These are phyloP conservation scores for Salix brachista DNA, from an alignment of 345 rosid species.

Conservation along the genomic window DNA sequence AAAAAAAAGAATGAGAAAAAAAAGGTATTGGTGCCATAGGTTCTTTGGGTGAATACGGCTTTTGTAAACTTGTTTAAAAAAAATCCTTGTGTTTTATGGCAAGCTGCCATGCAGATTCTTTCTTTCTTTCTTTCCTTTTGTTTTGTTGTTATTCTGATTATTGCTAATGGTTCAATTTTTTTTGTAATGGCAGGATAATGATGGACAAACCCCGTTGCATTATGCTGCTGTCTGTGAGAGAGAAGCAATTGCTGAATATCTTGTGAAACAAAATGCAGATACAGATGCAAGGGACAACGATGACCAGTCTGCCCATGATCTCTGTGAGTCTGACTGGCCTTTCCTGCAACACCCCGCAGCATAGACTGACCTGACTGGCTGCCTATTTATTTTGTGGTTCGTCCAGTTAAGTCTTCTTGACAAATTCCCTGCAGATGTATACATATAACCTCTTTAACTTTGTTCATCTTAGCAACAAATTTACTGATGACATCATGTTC, in stretches of 20 bases:
- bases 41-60: neutral
- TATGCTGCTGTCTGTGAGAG: slow-evolving; percentile 90
- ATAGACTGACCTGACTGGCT: slow-evolving; percentile 16
- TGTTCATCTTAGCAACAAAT: neutral
- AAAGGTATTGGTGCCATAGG: neutral
- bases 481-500: neutral
- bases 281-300: slow-evolving; percentile 56
- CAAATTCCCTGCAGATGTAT: slow-evolving; percentile 35
- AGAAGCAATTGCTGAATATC: slow-evolving; percentile 65
- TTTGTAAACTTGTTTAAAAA: neutral
- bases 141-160: neutral
- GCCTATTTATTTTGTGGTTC: neutral
- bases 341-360: slow-evolving; percentile 36
- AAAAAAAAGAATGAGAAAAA: neutral
- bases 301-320: slow-evolving; percentile 57
- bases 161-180: neutral
- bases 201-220: slow-evolving; percentile 91
- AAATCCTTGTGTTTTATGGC: neutral
- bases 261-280: slow-evolving; percentile 76
- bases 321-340: slow-evolving; percentile 69
- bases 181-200: slow-evolving; percentile 59
- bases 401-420: slow-evolving; percentile 8
- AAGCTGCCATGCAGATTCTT: neutral
- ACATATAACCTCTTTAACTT: slow-evolving; percentile 4
- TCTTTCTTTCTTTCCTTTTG: neutral